Conservation (phyloP, 352 stramenopile species). For the Aphanomyces stellatus region DNA sequence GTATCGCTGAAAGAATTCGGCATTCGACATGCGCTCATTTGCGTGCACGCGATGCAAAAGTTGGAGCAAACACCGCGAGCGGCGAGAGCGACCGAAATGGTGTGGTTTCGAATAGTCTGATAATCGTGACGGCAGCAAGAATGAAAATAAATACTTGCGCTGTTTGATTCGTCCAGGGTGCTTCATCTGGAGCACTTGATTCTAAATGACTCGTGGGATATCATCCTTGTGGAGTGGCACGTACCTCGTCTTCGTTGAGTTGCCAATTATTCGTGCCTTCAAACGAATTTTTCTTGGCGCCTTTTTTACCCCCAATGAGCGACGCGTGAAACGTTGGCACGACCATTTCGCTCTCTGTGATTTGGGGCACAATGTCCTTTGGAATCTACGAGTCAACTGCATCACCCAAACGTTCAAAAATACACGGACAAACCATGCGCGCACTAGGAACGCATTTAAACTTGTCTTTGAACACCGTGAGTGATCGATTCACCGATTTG, state of each 20-base stretch:
- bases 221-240: too few relatives aligned
- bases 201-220: neutral
- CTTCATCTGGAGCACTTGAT: neutral
- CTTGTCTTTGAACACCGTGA: constrained; percentile 86
- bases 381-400: neutral
- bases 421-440: constrained; percentile 39
- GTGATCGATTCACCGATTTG: constrained; percentile 66
- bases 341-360: constrained; percentile 7
- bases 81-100: constrained; percentile 1
- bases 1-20: neutral
- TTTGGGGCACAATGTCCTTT: neutral
- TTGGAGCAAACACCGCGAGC: constrained; percentile 9
- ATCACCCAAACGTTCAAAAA: neutral
- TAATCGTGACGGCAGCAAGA: neutral
- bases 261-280: neutral
- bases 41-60: neutral
- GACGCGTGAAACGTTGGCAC: constrained; percentile 13
- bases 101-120: neutral
- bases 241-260: neutral
- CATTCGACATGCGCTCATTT: neutral
- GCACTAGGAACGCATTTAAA: constrained; percentile 77
- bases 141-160: neutral
- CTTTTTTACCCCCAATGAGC: constrained; percentile 6
- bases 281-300: neutral
- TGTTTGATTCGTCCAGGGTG: neutral